A percentile compares a stretch with the other conserved stretches of the same genome.
These are phyloP conservation scores for Conoideocrella luteorostrata DNA, from an alignment of 2,329 filamentous ascomycete species.

Conservation along the genomic window DNA sequence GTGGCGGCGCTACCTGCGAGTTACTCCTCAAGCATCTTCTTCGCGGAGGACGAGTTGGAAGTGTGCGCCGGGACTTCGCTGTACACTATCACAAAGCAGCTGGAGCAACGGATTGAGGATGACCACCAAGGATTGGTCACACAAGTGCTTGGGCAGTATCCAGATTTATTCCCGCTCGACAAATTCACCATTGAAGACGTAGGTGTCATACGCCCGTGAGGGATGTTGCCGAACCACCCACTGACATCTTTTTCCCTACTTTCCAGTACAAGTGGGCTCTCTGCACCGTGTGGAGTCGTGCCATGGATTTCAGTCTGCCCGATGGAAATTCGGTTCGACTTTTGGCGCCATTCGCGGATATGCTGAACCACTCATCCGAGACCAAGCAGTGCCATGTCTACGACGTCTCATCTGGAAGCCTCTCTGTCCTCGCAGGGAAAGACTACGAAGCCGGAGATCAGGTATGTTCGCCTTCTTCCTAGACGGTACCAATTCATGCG, in stretches of 20 bases:
- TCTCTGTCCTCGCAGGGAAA: conserved; percentile 21
- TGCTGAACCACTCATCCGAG: conserved; percentile 29
- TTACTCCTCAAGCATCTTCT: conserved; percentile 29
- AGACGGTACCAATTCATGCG: background rate
- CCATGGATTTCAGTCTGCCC: conserved; percentile 24
- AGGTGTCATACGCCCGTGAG: conserved; percentile 14
- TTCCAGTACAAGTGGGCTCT: conserved; percentile 31
- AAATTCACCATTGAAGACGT: conserved; percentile 27
- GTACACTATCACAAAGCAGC: conserved; percentile 25
- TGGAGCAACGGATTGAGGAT: conserved; percentile 20
- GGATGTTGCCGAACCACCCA: background rate
- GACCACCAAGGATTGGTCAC: conserved; percentile 22
- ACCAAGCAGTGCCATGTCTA: conserved; percentile 29
- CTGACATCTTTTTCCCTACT: conserved; percentile 7
- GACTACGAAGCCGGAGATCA: conserved; percentile 27
- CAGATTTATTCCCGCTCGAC: conserved; percentile 24
- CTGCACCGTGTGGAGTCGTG: conserved; percentile 21
- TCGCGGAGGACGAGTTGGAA: conserved; percentile 25
- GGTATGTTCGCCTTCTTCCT: conserved; percentile 16
- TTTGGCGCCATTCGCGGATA: conserved; percentile 29
- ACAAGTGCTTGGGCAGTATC: conserved; percentile 22
- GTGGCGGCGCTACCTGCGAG: conserved; percentile 22
- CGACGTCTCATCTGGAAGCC: conserved; percentile 22
- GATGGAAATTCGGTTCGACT: conserved; percentile 12
- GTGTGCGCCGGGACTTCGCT: conserved; percentile 27